phyloP scores from a whole-genome alignment of 768 basidiomycete genomes.

The Chalciporus sphaerocephalus region DNA sequence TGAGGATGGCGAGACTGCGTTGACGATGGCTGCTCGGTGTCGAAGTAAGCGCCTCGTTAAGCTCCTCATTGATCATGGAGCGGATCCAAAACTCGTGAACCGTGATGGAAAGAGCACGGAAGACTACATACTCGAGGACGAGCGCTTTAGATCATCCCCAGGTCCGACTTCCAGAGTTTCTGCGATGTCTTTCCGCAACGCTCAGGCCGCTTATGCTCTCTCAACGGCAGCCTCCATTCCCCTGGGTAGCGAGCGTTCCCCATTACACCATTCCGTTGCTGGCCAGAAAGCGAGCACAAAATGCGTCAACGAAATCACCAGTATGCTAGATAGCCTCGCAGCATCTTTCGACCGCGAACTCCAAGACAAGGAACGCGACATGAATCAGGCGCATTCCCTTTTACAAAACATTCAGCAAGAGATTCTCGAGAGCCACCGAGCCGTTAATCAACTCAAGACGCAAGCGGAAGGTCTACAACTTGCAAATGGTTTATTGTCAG shows the following conservation, averaged over 20 bases:
- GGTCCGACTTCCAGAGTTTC: slow-evolving; percentile 63
- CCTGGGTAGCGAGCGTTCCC: slow-evolving; percentile 58
- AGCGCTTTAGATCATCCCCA: slow-evolving; percentile 91
- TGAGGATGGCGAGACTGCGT: slow-evolving; percentile 95
- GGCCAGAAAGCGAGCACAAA: slow-evolving; percentile 84
- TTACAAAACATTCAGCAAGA: slow-evolving; percentile 85
- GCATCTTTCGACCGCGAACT: slow-evolving; percentile 89
- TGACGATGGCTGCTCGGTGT: slow-evolving; percentile 95
- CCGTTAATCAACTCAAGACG: slow-evolving; percentile 61
- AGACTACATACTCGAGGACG: slow-evolving; percentile 98
- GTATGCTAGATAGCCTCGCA: slow-evolving; percentile 84
- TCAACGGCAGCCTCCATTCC: slow-evolving; percentile 38
- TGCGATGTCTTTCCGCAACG: slow-evolving; percentile 70
- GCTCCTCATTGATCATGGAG: slow-evolving; percentile 91
- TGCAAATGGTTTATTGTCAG: slow-evolving; percentile 53
- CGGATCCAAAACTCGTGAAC: slow-evolving; percentile 92
- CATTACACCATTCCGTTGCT: slow-evolving; percentile 79
- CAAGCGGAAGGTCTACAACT: slow-evolving; percentile 65
- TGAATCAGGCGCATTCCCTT: slow-evolving; percentile 82
- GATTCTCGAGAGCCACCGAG: slow-evolving; percentile 78
- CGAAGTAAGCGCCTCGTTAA: slow-evolving; percentile 94
- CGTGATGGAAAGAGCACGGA: slow-evolving; percentile 95
- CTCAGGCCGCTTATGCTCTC: slow-evolving; percentile 48
- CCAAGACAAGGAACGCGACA: slow-evolving; percentile 86
- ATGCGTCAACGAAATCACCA: slow-evolving; percentile 79